Conservation (phyloP, 805 yeast genomes). For the Metschnikowia amazonensis region DNA sequence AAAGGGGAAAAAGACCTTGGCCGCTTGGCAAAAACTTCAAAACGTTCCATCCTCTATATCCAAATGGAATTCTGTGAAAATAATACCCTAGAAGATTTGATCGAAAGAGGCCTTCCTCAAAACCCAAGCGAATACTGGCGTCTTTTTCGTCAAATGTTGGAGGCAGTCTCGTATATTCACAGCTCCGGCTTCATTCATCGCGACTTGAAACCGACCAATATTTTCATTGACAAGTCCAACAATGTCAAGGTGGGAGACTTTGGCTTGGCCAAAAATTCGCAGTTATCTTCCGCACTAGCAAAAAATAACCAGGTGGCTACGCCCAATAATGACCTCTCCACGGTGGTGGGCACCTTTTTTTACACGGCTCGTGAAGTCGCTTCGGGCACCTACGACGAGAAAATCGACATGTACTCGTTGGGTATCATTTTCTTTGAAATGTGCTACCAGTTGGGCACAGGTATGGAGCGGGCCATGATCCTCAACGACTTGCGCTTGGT, state of each 20-base stretch:
- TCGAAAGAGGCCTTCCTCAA: constrained; percentile 63
- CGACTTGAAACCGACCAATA: constrained; percentile 92
- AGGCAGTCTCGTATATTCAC: constrained; percentile 88
- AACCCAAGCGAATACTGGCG: constrained; percentile 87
- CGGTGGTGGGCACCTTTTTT: constrained; percentile 90
- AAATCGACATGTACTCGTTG: constrained; percentile 91
- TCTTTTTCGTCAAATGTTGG: constrained; percentile 77
- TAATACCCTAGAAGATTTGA: constrained; percentile 79
- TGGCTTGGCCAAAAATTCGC: constrained; percentile 91
- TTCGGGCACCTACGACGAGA: constrained; percentile 79
- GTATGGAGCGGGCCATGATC: constrained; percentile 85
- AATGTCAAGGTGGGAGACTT: constrained; percentile 95
- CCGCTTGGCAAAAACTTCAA: not conserved
- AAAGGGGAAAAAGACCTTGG: not conserved
- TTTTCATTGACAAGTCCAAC: constrained; percentile 85
- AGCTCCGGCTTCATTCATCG: constrained; percentile 92
- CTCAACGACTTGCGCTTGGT: constrained; percentile 60
- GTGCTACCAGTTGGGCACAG: constrained; percentile 81
- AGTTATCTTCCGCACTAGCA: constrained; percentile 39
- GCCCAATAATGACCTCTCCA: constrained; percentile 69
- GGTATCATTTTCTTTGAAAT: constrained; percentile 96
- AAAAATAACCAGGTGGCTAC: constrained; percentile 37
- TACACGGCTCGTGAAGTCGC: constrained; percentile 90
- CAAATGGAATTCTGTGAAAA: constrained; percentile 99
- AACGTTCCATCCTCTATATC: constrained; percentile 70